Evolutionary conservation across 441 rosid genomes (phyloP).

Genomic region (Populus tomentosa): DNA sequence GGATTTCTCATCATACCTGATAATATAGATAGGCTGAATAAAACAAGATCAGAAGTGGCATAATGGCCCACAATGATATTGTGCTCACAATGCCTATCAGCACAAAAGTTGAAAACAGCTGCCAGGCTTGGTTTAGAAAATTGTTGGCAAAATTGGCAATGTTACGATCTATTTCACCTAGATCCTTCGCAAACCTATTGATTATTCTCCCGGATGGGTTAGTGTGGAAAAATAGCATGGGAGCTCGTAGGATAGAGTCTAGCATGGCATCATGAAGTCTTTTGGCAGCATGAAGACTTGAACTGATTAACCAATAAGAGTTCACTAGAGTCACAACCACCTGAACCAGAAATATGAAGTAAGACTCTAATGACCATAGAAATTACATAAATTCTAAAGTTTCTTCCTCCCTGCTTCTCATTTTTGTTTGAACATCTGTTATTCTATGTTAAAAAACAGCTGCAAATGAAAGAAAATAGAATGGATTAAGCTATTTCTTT

Average conservation of each 20-base stretch:
- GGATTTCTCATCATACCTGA: constrained; percentile 48
- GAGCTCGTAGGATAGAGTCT: constrained; percentile 73
- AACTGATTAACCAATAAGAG: constrained; percentile 85
- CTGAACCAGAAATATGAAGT: constrained; percentile 35
- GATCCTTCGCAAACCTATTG: constrained; percentile 94
- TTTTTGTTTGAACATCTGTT: no score
- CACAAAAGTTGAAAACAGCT: constrained; percentile 91
- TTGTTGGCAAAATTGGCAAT: constrained; percentile 64
- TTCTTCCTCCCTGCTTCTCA: not conserved
- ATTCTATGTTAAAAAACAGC: not conserved
- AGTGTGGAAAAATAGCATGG: constrained; percentile 93
- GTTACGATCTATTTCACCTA: constrained; percentile 85
- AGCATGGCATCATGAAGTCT: constrained; percentile 83
- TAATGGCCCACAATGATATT: constrained; percentile 89
- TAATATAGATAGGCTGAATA: constrained; percentile 90
- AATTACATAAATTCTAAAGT: not conserved
- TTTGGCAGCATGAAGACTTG: constrained; percentile 83
- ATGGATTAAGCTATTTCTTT: not conserved
- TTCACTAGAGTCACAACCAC: constrained; percentile 73
- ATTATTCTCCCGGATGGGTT: constrained; percentile 88
- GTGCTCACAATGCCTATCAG: constrained; percentile 88
- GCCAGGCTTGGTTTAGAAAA: constrained; percentile 77
- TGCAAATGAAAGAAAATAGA: not conserved
- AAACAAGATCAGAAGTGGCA: constrained; percentile 94
- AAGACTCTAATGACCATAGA: not conserved